Evolutionary conservation across 345 rosid genomes (phyloP).

Genomic region (Ailanthus altissimus): DNA sequence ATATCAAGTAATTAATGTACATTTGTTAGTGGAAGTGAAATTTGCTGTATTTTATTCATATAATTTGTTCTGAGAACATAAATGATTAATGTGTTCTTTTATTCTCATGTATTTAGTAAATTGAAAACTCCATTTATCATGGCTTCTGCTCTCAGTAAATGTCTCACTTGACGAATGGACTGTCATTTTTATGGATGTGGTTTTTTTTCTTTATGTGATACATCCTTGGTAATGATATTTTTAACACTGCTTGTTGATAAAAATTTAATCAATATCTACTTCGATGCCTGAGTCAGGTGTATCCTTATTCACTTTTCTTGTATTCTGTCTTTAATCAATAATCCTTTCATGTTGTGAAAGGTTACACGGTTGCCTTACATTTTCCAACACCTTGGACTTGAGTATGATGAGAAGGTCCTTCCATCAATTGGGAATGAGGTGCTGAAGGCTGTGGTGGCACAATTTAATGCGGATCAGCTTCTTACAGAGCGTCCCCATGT

Average conservation of each 20-base stretch:
- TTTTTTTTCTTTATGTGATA: not conserved
- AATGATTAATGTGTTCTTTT: not conserved
- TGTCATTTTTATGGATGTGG: not conserved
- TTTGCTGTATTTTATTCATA: not conserved
- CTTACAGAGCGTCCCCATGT: constrained; percentile 97
- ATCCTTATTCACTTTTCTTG: not conserved
- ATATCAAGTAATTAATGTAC: not conserved
- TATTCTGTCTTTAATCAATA: not conserved
- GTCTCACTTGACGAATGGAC: not conserved
- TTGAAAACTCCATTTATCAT: not conserved
- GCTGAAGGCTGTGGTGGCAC: constrained; percentile 97
- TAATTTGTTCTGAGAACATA: not conserved
- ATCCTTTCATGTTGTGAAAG: constrained; percentile 29
- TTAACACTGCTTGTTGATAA: not conserved
- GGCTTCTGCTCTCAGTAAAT: not conserved
- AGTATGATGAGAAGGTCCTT: constrained; percentile 92
- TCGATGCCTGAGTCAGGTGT: not conserved
- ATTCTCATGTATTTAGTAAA: not conserved
- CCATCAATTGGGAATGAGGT: constrained; percentile 99
- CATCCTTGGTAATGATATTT: not conserved
- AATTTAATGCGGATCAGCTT: constrained; percentile 97
- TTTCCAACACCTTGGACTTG: constrained; percentile 85
- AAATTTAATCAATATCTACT: not conserved
- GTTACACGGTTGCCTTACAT: constrained; percentile 68
- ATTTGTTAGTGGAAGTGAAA: not conserved